Percentiles rank a stretch among this genome's conserved stretches.
Conservation (phyloP, 495 filamentous ascomycete genomes). For the Xylaria bambusicola region DNA sequence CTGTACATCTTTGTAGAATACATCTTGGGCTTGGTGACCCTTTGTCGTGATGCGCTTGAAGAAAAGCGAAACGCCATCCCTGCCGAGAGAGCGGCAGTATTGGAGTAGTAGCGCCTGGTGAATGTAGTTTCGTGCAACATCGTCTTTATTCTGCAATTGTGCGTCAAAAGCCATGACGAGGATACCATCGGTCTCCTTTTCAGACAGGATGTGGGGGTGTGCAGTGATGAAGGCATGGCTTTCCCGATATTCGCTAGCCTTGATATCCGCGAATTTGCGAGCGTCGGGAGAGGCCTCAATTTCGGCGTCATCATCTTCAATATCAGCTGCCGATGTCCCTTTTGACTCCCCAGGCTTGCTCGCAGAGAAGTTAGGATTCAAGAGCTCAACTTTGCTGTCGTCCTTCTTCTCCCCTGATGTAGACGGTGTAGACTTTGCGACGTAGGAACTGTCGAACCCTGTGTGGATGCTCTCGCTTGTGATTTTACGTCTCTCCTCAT, state of each 20-base stretch:
- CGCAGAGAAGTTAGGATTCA: conserved; percentile 65
- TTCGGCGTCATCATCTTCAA: conserved; percentile 64
- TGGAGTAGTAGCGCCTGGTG: conserved; percentile 91
- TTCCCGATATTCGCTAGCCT: conserved; percentile 69
- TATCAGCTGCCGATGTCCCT: conserved; percentile 41
- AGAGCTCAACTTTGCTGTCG: conserved; percentile 66
- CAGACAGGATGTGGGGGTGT: conserved; percentile 75
- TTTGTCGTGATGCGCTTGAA: conserved; percentile 95
- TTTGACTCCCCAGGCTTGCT: conserved; percentile 24
- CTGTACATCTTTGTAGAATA: conserved; percentile 92
- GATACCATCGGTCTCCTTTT: conserved; percentile 89
- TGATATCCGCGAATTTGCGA: conserved; percentile 77
- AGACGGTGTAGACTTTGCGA: conserved; percentile 59
- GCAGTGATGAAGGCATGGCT: conserved; percentile 72
- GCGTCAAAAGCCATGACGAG: conserved; percentile 89
- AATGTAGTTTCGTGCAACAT: conserved; percentile 83
- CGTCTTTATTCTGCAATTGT: conserved; percentile 71
- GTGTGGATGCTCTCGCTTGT: conserved; percentile 89
- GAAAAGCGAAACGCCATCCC: conserved; percentile 87
- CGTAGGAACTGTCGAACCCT: conserved; percentile 83
- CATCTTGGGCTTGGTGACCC: conserved; percentile 85
- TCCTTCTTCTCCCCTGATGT: conserved; percentile 44
- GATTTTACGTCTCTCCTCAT: conserved; percentile 85
- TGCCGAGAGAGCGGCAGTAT: conserved; percentile 87
- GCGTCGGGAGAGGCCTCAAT: conserved; percentile 75